phyloP scores from a whole-genome alignment of 176 grass and related monocot genomes.

The Dactylis glomerata region DNA sequence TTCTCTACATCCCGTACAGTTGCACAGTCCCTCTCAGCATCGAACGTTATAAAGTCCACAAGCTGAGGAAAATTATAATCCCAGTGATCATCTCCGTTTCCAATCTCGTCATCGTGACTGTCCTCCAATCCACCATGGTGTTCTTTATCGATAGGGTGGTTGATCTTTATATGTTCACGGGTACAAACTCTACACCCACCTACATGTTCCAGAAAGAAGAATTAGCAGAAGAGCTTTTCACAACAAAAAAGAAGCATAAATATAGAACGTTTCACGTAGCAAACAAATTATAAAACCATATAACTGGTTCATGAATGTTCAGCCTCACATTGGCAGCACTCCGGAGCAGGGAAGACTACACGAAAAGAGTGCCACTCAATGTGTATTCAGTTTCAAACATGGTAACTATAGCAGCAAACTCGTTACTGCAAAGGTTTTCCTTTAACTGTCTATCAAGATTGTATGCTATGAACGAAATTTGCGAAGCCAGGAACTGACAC shows the following conservation, averaged over 20 bases:
- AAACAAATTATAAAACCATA: neutral
- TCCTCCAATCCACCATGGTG: neutral
- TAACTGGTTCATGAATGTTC: neutral
- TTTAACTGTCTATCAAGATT: neutral
- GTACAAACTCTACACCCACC: neutral
- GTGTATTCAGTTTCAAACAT: neutral
- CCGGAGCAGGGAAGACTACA: neutral
- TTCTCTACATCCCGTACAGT: neutral
- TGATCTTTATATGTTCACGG: neutral
- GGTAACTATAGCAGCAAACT: neutral
- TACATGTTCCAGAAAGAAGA: neutral
- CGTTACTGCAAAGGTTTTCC: neutral
- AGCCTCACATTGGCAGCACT: neutral
- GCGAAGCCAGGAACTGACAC: neutral
- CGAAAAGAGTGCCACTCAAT: neutral
- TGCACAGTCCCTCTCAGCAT: slow-evolving; percentile 2
- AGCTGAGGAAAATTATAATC: neutral
- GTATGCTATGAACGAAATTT: neutral
- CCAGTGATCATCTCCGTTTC: neutral
- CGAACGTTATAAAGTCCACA: neutral
- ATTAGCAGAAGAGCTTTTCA: neutral
- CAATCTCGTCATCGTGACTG: neutral
- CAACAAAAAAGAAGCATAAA: neutral
- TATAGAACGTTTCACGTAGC: neutral
- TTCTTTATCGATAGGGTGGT: neutral